Evolutionary conservation across 163 green algal genomes (phyloP).

Genomic region (Volvox carteri): DNA sequence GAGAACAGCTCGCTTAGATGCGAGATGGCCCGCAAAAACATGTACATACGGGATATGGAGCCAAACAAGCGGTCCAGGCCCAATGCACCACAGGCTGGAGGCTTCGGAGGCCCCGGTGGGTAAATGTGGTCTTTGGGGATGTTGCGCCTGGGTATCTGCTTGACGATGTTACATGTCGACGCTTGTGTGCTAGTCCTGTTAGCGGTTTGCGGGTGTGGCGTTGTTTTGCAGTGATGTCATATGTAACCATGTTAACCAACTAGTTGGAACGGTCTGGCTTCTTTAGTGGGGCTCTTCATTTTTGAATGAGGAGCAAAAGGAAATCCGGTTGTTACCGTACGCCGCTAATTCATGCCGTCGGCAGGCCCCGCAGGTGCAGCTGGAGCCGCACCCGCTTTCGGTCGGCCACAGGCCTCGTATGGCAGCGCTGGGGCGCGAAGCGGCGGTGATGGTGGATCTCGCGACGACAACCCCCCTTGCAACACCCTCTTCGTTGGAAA

Average conservation of each 20-base stretch:
- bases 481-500: conserved; percentile 97
- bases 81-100: background rate
- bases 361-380: background rate
- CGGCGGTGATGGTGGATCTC: conserved; percentile 10
- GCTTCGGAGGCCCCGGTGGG: background rate
- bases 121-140: background rate
- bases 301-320: too few species aligned
- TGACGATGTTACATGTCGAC: too few species aligned
- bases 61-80: conserved; percentile 54
- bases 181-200: too few species aligned
- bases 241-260: too few species aligned
- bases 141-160: too few species aligned
- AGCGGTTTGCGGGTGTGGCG: too few species aligned
- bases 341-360: too few species aligned
- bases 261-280: too few species aligned
- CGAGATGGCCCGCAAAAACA: conserved; percentile 93
- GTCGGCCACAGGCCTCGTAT: background rate
- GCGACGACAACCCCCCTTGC: conserved; percentile 91
- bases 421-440: conserved; percentile 4
- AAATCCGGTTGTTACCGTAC: too few species aligned
- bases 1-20: conserved; percentile 76
- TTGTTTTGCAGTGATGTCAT: too few species aligned
- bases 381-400: background rate
- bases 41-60: conserved; percentile 72
- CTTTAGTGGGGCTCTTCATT: too few species aligned